phyloP scores from a whole-genome alignment of 768 basidiomycete genomes.

The Holtermanniella nyarrowii region DNA sequence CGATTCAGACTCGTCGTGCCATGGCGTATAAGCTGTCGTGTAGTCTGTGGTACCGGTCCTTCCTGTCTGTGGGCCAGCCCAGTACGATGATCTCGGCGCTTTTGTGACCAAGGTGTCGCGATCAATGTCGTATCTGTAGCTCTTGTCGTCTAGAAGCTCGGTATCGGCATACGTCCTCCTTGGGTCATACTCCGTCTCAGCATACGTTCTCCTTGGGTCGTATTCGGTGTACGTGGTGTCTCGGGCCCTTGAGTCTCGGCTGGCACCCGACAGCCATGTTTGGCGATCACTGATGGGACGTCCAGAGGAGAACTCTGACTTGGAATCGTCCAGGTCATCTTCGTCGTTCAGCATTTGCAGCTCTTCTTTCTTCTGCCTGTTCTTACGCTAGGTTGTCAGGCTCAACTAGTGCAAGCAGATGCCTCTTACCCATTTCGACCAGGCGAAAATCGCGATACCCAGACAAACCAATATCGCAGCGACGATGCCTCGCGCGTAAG shows the following conservation, averaged over 20 bases:
- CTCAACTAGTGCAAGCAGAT: background rate
- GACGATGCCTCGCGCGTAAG: background rate
- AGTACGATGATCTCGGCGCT: background rate
- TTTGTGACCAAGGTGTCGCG: background rate
- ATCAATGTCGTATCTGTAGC: background rate
- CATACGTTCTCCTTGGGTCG: background rate
- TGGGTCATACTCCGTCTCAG: background rate
- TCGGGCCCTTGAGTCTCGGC: background rate
- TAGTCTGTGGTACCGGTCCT: background rate
- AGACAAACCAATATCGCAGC: background rate
- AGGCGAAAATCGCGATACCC: background rate
- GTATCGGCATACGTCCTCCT: background rate
- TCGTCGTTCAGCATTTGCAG: background rate
- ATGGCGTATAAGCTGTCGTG: background rate
- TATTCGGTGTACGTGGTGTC: background rate
- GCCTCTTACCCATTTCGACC: background rate
- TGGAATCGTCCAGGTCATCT: background rate
- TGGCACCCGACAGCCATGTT: background rate
- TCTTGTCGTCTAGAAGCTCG: background rate
- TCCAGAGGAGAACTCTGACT: background rate
- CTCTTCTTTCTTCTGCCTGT: background rate
- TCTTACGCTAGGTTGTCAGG: background rate
- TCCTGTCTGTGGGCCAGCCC: background rate
- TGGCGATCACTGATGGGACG: background rate
- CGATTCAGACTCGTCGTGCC: background rate